Evolutionary conservation across 257 asterid genomes (phyloP), one percentile per base, ranked within the genome.

Genomic region (Capsicum chinense): DNA sequence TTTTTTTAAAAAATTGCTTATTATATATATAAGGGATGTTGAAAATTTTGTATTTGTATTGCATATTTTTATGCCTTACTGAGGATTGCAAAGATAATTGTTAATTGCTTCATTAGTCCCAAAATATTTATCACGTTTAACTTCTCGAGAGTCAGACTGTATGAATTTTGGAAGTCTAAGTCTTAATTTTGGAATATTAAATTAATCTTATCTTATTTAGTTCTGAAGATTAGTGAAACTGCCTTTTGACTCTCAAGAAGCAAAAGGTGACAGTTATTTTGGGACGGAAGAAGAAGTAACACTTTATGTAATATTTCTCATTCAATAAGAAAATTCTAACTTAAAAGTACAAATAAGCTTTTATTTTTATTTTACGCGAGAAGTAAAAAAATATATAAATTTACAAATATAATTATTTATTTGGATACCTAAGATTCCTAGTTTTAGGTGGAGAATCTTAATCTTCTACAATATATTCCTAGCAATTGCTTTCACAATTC

Each of bases 401-500:
- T 9, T 13, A 52, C n/a, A 74, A 50, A 74, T 39, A 69, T 19
- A 21, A 71, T 4, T 50, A 21, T 21, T 7, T 12, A 50, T 74
- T 52, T 76, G 47, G 81, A 76, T 76, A 21, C 81, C 14, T 52
- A 21, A 76, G 81, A 76, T 76, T 76, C 81, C 63, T 7, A 52
- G 14, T 52, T 21, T 76, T 76, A 76, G 63, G 81, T 52, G 63
- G 63, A 52, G 64, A 26, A 54, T 76, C 26, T 54, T 5, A 21
- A 50, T 50, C 3, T 47, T 50, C 4, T 74, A 6, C 13, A 19
- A 52, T 6, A 52, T 10, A 52, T 14, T 76, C 59, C 3, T 54
- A 7, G 2, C 8, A 76, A 76, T 52, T 76, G 14, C 14, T 54
- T 76, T 52, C 21, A 10, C 48, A 76, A 26, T 47, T 52, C 64